These are phyloP conservation scores for Meripilus lineatus DNA, from an alignment of 1,284 basidiomycete genomes.

Conservation along the genomic window DNA sequence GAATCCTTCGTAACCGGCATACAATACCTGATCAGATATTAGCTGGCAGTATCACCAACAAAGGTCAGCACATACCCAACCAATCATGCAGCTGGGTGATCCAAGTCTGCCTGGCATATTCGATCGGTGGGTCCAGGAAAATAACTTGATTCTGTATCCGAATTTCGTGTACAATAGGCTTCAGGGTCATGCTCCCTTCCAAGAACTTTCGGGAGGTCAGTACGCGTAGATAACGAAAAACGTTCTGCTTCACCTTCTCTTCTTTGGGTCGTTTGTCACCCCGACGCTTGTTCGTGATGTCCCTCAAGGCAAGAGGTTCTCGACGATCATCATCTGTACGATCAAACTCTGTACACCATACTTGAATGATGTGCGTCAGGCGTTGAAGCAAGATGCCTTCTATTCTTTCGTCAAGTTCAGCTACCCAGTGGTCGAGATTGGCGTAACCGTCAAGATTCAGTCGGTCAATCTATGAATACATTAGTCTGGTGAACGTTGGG, in stretches of 20 bases:
- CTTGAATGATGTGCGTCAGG: constrained; percentile 73
- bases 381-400: constrained; percentile 81
- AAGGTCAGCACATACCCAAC: constrained; percentile 53
- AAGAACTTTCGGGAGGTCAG: constrained; percentile 39
- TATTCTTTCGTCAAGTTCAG: constrained; percentile 83
- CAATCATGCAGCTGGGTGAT: constrained; percentile 88
- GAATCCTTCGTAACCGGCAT: constrained; percentile 85
- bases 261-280: constrained; percentile 65
- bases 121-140: constrained; percentile 96
- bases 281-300: constrained; percentile 56
- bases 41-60: neutral
- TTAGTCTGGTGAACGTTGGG: neutral
- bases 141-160: constrained; percentile 98
- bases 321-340: constrained; percentile 64
- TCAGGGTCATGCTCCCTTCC: constrained; percentile 68
- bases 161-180: constrained; percentile 90
- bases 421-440: constrained; percentile 96
- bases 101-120: constrained; percentile 90
- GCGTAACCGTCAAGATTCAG: constrained; percentile 96
- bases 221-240: neutral
- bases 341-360: constrained; percentile 88
- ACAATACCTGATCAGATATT: constrained; percentile 56
- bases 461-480: constrained; percentile 69
- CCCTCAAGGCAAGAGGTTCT: constrained; percentile 45
- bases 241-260: constrained; percentile 51